Percentiles rank a stretch among this genome's conserved stretches.
phyloP scores from a whole-genome alignment of 2,329 filamentous ascomycete genomes.

The Colletotrichum abscissum region DNA sequence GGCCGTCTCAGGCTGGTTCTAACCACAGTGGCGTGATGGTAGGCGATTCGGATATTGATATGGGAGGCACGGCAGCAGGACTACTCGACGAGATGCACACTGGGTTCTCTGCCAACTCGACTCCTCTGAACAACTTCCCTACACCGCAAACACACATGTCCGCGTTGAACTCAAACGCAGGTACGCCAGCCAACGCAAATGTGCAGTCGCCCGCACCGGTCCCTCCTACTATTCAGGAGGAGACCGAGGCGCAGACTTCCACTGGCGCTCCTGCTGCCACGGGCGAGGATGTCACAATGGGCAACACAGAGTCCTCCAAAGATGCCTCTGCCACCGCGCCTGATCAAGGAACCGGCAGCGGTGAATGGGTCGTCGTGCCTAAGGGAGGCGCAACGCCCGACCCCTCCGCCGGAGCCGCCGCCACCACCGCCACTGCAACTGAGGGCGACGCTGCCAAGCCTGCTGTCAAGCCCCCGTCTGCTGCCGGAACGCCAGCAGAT shows the following conservation, averaged over 20 bases:
- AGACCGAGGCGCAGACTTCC: constrained; percentile 30
- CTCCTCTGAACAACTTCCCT: constrained; percentile 69
- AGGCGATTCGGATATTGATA: constrained; percentile 72
- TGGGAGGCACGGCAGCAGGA: constrained; percentile 72
- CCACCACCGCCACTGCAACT: constrained; percentile 33
- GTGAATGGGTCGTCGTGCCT: constrained; percentile 82
- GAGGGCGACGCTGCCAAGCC: constrained; percentile 19
- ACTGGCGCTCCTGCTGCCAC: constrained; percentile 34
- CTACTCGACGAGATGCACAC: constrained; percentile 77
- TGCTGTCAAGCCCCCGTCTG: constrained; percentile 43
- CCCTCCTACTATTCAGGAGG: constrained; percentile 41
- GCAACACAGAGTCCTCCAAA: constrained; percentile 57
- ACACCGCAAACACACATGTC: constrained; percentile 71
- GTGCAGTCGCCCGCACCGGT: constrained; percentile 57
- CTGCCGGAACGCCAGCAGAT: constrained; percentile 55
- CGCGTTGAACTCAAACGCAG: constrained; percentile 64
- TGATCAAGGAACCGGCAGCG: constrained; percentile 63
- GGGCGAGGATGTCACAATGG: constrained; percentile 60
- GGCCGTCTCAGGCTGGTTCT: constrained; percentile 65
- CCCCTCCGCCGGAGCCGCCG: constrained; percentile 37
- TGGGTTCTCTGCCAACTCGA: constrained; percentile 69
- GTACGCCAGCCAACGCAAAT: constrained; percentile 64
- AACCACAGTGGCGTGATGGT: constrained; percentile 66
- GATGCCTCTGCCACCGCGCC: constrained; percentile 55
- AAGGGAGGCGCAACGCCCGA: constrained; percentile 65